These are phyloP conservation scores for Pistacia integerrima DNA, from an alignment of 345 rosid species.

Conservation along the genomic window DNA sequence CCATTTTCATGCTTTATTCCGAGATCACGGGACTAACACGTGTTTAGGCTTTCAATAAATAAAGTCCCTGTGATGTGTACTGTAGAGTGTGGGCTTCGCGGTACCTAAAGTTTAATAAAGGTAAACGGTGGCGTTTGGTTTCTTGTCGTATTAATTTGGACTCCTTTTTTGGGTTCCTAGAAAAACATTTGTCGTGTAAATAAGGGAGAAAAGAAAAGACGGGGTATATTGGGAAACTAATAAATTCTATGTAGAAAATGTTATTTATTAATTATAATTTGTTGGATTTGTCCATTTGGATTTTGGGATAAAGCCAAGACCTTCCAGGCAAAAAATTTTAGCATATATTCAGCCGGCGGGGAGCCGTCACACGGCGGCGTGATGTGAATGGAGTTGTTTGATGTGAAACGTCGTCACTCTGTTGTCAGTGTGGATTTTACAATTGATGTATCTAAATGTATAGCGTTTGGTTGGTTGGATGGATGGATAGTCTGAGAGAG, in stretches of 20 bases:
- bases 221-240: not conserved
- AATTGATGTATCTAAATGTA: not conserved
- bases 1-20: slow-evolving; percentile 35
- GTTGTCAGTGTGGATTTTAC: not conserved
- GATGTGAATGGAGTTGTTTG: not conserved
- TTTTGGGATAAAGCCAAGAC: not conserved
- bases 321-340: not conserved
- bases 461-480: not conserved
- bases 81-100: not conserved
- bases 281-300: not conserved
- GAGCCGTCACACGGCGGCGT: not conserved
- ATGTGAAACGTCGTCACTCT: not conserved
- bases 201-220: not conserved
- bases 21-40: slow-evolving; percentile 62
- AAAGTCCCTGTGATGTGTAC: slow-evolving; percentile 13
- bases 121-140: not conserved
- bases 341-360: no score
- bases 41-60: slow-evolving; percentile 49
- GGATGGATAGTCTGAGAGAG: not conserved
- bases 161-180: not conserved
- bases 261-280: not conserved
- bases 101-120: not conserved
- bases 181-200: not conserved
- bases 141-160: not conserved
- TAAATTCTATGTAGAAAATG: not conserved